Evolutionary conservation across 306 rosid genomes (phyloP).

Genomic region (Begonia masoniana): DNA sequence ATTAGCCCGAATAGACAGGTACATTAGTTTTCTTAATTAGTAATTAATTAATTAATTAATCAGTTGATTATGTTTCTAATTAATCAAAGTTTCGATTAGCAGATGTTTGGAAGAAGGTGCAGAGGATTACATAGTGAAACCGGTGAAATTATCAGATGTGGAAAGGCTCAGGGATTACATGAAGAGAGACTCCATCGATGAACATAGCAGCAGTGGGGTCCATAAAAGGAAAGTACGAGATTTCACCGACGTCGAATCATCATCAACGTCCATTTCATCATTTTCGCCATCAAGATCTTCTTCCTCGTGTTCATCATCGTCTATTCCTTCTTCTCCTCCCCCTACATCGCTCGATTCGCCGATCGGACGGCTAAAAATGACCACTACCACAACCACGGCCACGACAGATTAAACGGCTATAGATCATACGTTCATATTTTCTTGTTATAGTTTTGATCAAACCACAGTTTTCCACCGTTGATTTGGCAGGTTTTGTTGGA

Average conservation of each 20-base stretch:
- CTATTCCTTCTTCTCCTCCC: constrained; percentile 40
- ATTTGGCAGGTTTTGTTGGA: constrained; percentile 42
- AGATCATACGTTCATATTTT: too few species aligned
- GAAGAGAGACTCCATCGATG: constrained; percentile 31
- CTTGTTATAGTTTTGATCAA: constrained; percentile 7
- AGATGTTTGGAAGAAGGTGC: constrained; percentile 99
- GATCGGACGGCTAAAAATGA: constrained; percentile 68
- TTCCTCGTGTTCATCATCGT: constrained; percentile 21
- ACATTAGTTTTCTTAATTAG: not conserved
- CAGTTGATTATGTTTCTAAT: too few species aligned
- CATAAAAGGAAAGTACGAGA: constrained; percentile 60
- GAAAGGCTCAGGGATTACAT: constrained; percentile 47
- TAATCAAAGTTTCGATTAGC: not conserved
- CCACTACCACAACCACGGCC: constrained; percentile 32
- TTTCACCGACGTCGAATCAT: constrained; percentile 17
- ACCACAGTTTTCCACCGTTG: constrained; percentile 45
- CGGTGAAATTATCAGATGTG: constrained; percentile 85
- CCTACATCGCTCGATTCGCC: constrained; percentile 40
- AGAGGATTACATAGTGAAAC: constrained; percentile 89
- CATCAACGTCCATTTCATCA: constrained; percentile 38
- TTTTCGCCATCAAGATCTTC: constrained; percentile 6
- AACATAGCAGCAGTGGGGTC: constrained; percentile 10
- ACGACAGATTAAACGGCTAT: constrained; percentile 12
- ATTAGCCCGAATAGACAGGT: constrained; percentile 88
- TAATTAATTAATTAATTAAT: too few species aligned